Percentiles rank a stretch among this genome's conserved stretches.
Evolutionary conservation across 2,329 filamentous ascomycete genomes (phyloP).

Genomic region (Diaporthe nobilis): DNA sequence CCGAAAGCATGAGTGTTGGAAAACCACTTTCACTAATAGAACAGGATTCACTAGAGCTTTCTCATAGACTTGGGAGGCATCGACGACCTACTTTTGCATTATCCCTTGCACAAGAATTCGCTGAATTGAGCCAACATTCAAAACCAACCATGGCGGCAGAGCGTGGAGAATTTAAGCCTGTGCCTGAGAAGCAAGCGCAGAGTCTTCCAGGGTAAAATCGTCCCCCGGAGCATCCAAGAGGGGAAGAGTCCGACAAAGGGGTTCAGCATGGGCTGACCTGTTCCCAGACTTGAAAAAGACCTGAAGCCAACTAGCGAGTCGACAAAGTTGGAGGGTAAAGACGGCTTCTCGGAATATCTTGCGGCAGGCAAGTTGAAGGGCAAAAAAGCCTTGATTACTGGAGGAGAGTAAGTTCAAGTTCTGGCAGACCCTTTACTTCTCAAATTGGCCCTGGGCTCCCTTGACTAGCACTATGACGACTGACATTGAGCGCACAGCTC

Average conservation of each 20-base stretch:
- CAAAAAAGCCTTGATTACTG: constrained; percentile 67
- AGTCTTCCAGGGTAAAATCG: neutral
- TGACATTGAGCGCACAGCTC: constrained; percentile 53
- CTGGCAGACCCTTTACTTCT: neutral
- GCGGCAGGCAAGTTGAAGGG: constrained; percentile 64
- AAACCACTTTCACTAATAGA: neutral
- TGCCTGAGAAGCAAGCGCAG: constrained; percentile 39
- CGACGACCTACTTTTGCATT: too few relatives aligned
- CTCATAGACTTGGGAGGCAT: too few relatives aligned
- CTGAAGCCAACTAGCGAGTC: constrained; percentile 57
- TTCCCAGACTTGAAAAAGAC: constrained; percentile 52
- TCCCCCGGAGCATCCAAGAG: too few relatives aligned
- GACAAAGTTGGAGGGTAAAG: constrained; percentile 57
- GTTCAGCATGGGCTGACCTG: neutral
- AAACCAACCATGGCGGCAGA: constrained; percentile 21
- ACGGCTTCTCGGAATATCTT: constrained; percentile 54
- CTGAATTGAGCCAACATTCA: neutral
- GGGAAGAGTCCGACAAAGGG: too few relatives aligned
- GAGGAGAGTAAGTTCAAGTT: constrained; percentile 64
- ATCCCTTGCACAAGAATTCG: too few relatives aligned
- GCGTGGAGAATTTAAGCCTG: constrained; percentile 53
- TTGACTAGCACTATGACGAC: neutral
- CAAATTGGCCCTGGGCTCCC: neutral
- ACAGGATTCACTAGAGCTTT: neutral
- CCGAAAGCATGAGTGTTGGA: neutral